Percentiles rank a stretch among this genome's conserved stretches.
Conservation (phyloP, 75 land plant species). For the Cryptomeria japonica region DNA sequence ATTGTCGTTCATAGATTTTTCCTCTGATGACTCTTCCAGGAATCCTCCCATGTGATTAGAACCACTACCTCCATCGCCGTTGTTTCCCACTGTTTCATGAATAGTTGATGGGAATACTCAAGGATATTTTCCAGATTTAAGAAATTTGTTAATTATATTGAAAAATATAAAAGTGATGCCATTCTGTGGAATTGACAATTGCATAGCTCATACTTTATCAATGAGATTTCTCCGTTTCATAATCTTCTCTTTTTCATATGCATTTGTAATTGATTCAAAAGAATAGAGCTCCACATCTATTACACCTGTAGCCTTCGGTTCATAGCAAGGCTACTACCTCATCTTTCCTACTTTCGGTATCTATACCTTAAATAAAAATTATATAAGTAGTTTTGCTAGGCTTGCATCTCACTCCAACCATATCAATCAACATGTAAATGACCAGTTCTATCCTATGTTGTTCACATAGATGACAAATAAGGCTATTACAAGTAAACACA, state of each 20-base stretch:
- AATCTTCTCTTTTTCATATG: neutral
- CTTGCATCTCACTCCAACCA: constrained; percentile 38
- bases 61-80: too few relatives aligned
- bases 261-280: neutral
- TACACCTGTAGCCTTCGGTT: constrained; percentile 28
- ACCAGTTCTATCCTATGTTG: constrained; percentile 30
- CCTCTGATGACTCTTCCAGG: too few relatives aligned
- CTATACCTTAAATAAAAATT: constrained; percentile 44
- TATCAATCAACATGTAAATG: constrained; percentile 30
- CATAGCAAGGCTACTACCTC: constrained; percentile 40
- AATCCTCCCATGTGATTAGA: too few relatives aligned
- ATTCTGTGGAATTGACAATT: too few relatives aligned
- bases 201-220: too few relatives aligned
- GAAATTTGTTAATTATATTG: too few relatives aligned
- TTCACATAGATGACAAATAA: constrained; percentile 51
- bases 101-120: too few relatives aligned
- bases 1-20: too few relatives aligned
- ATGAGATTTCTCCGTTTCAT: neutral
- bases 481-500: constrained; percentile 35
- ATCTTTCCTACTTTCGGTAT: constrained; percentile 27
- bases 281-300: neutral
- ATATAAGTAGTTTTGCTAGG: constrained; percentile 58
- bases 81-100: too few relatives aligned
- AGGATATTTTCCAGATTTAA: too few relatives aligned
- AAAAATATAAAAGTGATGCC: too few relatives aligned